Conservation (phyloP, 2,329 filamentous ascomycete species). For the Cladosporium halotolerans region DNA sequence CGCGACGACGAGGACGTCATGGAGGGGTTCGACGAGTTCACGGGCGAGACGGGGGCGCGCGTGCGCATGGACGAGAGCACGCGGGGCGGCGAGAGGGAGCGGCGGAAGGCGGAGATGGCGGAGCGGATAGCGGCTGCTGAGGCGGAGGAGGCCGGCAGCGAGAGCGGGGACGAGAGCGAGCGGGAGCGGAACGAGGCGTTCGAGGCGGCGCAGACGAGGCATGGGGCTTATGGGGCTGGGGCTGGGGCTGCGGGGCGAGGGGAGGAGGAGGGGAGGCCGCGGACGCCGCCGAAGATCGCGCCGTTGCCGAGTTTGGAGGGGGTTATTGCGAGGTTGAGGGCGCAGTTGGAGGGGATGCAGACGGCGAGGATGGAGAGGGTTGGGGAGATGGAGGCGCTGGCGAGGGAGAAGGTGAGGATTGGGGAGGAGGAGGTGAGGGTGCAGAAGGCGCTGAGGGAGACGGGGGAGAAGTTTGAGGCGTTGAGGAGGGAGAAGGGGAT, state of each 20-base stretch:
- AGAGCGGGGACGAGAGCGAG: slow-evolving; percentile 60
- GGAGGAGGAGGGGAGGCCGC: slow-evolving; percentile 33
- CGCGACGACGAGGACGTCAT: slow-evolving; percentile 86
- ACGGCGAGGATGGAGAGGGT: slow-evolving; percentile 51
- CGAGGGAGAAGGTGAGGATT: slow-evolving; percentile 63
- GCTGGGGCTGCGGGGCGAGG: background rate
- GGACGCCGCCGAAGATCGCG: slow-evolving; percentile 66
- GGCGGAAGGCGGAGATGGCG: slow-evolving; percentile 67
- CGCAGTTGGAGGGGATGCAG: slow-evolving; percentile 58
- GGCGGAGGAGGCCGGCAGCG: slow-evolving; percentile 53
- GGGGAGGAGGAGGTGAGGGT: slow-evolving; percentile 68
- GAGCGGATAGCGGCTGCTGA: slow-evolving; percentile 78
- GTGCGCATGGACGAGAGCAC: slow-evolving; percentile 70
- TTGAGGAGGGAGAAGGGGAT: slow-evolving; percentile 46
- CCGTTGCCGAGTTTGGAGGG: slow-evolving; percentile 68
- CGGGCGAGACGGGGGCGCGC: slow-evolving; percentile 65
- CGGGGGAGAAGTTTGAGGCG: slow-evolving; percentile 64
- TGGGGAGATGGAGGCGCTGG: slow-evolving; percentile 58
- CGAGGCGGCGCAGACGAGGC: slow-evolving; percentile 76
- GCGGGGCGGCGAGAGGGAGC: slow-evolving; percentile 28
- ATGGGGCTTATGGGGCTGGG: slow-evolving; percentile 61
- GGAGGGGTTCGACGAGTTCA: slow-evolving; percentile 85
- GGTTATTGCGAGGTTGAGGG: slow-evolving; percentile 58
- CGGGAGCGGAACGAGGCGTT: slow-evolving; percentile 67
- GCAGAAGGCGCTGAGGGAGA: slow-evolving; percentile 72